Evolutionary conservation across 352 stramenopile species (phyloP).

Genomic region (Globisporangium irregulare): DNA sequence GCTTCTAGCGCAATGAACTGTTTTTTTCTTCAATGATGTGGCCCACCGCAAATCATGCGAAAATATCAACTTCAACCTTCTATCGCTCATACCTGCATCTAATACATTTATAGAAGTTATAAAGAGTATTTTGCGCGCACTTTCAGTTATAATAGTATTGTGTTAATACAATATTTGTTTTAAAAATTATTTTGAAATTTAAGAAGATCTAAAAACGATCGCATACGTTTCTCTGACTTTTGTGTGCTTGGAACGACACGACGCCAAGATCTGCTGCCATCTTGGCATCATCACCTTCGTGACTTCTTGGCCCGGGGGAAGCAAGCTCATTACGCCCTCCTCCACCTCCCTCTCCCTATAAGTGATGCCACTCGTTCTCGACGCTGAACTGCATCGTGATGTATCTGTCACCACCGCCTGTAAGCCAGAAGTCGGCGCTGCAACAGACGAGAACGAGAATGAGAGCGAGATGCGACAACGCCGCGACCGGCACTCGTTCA

Average conservation of each 20-base stretch:
- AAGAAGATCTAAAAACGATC: background rate
- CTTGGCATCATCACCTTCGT: background rate
- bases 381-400: background rate
- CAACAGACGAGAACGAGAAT: background rate
- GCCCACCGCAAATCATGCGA: background rate
- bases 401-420: background rate
- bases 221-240: background rate
- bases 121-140: background rate
- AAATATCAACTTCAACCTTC: background rate
- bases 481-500: slow-evolving; percentile 31
- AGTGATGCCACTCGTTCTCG: background rate
- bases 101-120: background rate
- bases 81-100: background rate
- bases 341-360: background rate
- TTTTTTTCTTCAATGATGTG: background rate
- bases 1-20: background rate
- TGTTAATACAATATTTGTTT: background rate
- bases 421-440: background rate
- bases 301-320: background rate
- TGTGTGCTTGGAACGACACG: background rate
- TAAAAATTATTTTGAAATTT: background rate
- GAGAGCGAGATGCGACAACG: slow-evolving; percentile 1
- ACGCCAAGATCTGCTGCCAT: background rate
- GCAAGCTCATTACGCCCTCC: background rate
- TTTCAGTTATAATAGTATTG: too few relatives aligned